Conservation (phyloP, 2,329 filamentous ascomycete genomes). For the Claviceps quebecensis region DNA sequence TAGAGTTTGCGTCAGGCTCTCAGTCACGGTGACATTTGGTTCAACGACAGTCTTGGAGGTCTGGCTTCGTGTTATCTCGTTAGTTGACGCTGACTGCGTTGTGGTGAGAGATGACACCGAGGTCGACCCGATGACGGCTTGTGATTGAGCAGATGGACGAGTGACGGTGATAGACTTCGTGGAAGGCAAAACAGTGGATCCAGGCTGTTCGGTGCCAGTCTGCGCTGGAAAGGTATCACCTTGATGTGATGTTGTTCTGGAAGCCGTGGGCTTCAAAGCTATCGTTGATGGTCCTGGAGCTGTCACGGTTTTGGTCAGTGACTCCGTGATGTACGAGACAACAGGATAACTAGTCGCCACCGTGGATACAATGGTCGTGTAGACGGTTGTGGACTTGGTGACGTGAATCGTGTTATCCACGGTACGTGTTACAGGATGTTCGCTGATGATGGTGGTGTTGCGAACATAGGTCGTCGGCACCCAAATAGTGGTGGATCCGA, state of each 20-base stretch:
- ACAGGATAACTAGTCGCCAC: conserved; percentile 8
- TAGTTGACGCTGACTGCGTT: conserved; percentile 5
- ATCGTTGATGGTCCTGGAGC: conserved; percentile 5
- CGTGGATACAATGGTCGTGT: conserved; percentile 7
- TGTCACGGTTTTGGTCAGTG: conserved; percentile 4
- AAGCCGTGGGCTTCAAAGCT: conserved; percentile 5
- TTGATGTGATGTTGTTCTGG: background rate
- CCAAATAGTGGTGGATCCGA: conserved; percentile 8
- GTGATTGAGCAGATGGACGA: conserved; percentile 11
- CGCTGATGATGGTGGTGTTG: conserved; percentile 6
- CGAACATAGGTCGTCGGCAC: conserved; percentile 7
- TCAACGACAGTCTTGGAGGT: conserved; percentile 19
- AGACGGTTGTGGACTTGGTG: conserved; percentile 6
- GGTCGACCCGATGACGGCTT: conserved; percentile 7
- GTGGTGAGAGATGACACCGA: conserved; percentile 5
- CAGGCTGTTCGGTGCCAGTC: conserved; percentile 2
- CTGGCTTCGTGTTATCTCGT: conserved; percentile 8
- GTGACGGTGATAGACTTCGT: conserved; percentile 14
- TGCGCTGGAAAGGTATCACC: conserved; percentile 8
- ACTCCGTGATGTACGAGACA: conserved; percentile 5
- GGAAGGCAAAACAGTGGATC: conserved; percentile 13
- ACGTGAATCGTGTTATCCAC: conserved; percentile 6
- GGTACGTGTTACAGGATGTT: conserved; percentile 9
- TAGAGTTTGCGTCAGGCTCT: conserved; percentile 17
- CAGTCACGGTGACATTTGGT: conserved; percentile 16